Percentiles rank a stretch among this genome's conserved stretches.
Evolutionary conservation across 345 rosid genomes (phyloP).

Genomic region (Linum trigynum): DNA sequence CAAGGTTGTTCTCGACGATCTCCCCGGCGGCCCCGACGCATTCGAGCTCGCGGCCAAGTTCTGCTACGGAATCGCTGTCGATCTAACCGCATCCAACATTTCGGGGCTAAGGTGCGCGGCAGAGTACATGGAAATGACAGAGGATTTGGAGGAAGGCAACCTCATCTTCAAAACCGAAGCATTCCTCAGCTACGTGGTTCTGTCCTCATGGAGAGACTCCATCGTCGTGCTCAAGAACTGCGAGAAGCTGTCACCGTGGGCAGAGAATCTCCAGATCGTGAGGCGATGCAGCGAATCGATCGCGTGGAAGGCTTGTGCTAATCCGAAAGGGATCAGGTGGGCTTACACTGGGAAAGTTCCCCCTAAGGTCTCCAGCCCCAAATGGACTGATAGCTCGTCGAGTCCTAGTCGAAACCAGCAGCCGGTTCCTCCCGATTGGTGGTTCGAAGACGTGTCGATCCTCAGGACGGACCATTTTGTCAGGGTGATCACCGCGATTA

Average conservation of each 20-base stretch:
- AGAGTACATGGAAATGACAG: slow-evolving; percentile 99
- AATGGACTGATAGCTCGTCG: slow-evolving; percentile 72
- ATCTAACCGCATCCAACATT: slow-evolving; percentile 83
- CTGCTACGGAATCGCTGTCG: slow-evolving; percentile 90
- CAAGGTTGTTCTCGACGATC: slow-evolving; percentile 55
- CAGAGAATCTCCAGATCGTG: slow-evolving; percentile 92
- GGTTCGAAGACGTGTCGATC: slow-evolving; percentile 95
- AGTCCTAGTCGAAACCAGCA: slow-evolving; percentile 68
- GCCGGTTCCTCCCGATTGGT: slow-evolving; percentile 92
- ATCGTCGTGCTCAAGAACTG: slow-evolving; percentile 79
- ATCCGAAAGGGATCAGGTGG: slow-evolving; percentile 93
- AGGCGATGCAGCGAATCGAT: slow-evolving; percentile 93
- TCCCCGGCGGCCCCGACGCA: slow-evolving; percentile 83
- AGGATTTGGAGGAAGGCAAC: slow-evolving; percentile 95
- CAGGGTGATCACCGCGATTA: slow-evolving; percentile 85
- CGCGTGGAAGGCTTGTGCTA: slow-evolving; percentile 98
- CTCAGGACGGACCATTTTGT: slow-evolving; percentile 94
- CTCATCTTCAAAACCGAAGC: slow-evolving; percentile 97
- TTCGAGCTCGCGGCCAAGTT: slow-evolving; percentile 90
- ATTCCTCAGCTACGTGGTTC: slow-evolving; percentile 84
- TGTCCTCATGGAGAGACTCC: slow-evolving; percentile 97
- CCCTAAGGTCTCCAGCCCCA: slow-evolving; percentile 63
- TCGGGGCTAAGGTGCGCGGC: slow-evolving; percentile 87
- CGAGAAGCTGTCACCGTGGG: slow-evolving; percentile 95
- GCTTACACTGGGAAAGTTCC: slow-evolving; percentile 63